phyloP scores from a whole-genome alignment of 768 basidiomycete species.

The Heimioporus sp. region DNA sequence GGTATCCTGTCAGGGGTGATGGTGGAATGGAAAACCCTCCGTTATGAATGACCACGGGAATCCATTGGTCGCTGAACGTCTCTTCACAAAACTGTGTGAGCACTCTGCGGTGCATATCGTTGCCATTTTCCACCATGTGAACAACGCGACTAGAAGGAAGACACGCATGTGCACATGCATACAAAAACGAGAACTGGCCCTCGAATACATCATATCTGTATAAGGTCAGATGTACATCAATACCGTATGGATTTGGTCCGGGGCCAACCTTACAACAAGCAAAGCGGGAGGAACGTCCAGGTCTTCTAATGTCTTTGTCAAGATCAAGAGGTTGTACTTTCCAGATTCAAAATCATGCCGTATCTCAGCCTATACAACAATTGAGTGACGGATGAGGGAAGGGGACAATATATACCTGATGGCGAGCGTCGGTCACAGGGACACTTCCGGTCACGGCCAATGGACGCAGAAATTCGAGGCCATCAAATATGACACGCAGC shows the following conservation, averaged over 20 bases:
- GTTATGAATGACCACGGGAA: conserved; percentile 38
- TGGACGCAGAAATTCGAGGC: conserved; percentile 54
- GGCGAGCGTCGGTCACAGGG: conserved; percentile 28
- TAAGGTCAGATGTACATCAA: conserved; percentile 9
- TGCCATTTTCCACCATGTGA: conserved; percentile 61
- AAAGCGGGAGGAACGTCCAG: conserved; percentile 55
- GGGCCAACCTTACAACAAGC: conserved; percentile 58
- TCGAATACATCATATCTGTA: conserved; percentile 46
- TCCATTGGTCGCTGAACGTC: conserved; percentile 49
- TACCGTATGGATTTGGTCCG: not conserved
- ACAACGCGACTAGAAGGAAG: conserved; percentile 53
- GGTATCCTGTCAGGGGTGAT: conserved; percentile 36
- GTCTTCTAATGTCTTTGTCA: conserved; percentile 58
- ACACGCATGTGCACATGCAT: conserved; percentile 46
- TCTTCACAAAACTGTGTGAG: conserved; percentile 43
- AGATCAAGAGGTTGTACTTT: conserved; percentile 60
- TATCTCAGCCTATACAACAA: conserved; percentile 41
- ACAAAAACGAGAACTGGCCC: conserved; percentile 59
- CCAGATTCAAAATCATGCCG: conserved; percentile 52
- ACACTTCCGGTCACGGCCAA: conserved; percentile 43
- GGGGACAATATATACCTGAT: conserved; percentile 29
- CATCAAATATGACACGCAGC: conserved; percentile 51
- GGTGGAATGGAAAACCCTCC: conserved; percentile 44
- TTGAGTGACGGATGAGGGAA: conserved; percentile 2
- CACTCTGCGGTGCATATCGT: conserved; percentile 52